Base-by-base conservation (phyloP, 2,329 filamentous ascomycete species). In the Aspergillus phoenicis region DNA sequence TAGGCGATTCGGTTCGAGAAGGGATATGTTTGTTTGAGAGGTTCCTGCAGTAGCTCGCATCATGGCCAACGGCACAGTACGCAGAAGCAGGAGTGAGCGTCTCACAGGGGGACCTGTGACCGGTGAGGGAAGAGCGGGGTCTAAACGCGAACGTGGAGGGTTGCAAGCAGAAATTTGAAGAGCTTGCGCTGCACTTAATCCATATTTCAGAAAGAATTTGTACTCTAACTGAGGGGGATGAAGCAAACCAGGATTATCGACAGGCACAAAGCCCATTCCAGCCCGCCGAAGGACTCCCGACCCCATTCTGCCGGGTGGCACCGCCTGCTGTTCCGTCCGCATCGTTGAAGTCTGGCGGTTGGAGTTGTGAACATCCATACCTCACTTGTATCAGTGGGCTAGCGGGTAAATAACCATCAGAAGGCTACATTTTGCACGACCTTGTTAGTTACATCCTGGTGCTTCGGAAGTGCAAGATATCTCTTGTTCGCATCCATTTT, bases 31-130 rank as follows among this genome's bases (percentile, higher is more conserved):
- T 67, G 62, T 67, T 58, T 67, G 60, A 62, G 60, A 65, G 58
- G 55, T 67, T 66, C 62, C 63, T 63, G 66, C 63, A 68, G 64
- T 67, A 65, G 67, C 65, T 71, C 63, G 64, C 70, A 71, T 71
- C 66, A 68, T 71, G 70, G 62, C 69, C 68, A 58, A 61, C 59
- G 59, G 58, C 33, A 59, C 33, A 54, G 59, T 58, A 33, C 43
- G 30, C 56, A 48, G 55, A 48, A 60, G 58, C 59, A 64, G 33
- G 52, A 57, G 58, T 56, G 33, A 38, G 49, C 41, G 45, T 30
- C 57, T 57, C 56, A 30, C 59, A 47, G 15, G 47, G 15, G 26
- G 47, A 55, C 45, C 53, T 39, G 60, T 43, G 33, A 10, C 45
- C 56, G 30, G 58, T 43, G 33, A 5, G 53, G n/a, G 53, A 57